Conservation (phyloP, 2,329 filamentous ascomycete genomes). For the Sporothrix brunneoviolacea region DNA sequence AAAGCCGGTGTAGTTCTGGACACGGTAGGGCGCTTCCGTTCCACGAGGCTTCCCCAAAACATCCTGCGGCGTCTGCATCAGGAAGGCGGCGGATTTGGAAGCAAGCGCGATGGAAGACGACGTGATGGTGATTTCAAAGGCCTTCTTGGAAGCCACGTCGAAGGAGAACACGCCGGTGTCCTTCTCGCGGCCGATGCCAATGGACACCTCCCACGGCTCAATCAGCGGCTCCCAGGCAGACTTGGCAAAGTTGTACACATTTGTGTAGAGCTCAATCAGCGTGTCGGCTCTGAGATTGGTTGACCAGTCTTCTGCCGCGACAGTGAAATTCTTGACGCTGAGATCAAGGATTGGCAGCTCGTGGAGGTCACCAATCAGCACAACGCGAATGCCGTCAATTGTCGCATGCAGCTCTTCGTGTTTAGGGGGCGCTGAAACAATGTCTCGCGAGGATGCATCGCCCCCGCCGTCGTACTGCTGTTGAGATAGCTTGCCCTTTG, state of each 20-base stretch:
- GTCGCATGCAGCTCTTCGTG: constrained; percentile 78
- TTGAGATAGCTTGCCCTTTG: neutral
- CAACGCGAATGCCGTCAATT: constrained; percentile 81
- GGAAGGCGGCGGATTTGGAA: constrained; percentile 87
- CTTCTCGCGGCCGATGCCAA: constrained; percentile 75
- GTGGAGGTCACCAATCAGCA: constrained; percentile 91
- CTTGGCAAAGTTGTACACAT: constrained; percentile 98
- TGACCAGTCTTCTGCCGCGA: constrained; percentile 87
- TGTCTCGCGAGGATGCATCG: constrained; percentile 24
- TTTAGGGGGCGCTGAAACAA: constrained; percentile 26
- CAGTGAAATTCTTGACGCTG: constrained; percentile 82
- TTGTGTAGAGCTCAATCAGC: constrained; percentile 87
- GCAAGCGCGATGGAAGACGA: constrained; percentile 88
- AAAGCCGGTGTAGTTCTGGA: constrained; percentile 94
- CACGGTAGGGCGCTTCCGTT: constrained; percentile 84
- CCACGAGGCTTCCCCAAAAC: constrained; percentile 89
- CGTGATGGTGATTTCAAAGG: constrained; percentile 85
- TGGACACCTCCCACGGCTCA: constrained; percentile 92
- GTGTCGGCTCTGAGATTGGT: constrained; percentile 79
- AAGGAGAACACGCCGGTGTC: constrained; percentile 71
- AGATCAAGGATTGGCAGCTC: constrained; percentile 92
- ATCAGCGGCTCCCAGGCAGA: constrained; percentile 96
- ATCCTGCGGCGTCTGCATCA: constrained; percentile 73
- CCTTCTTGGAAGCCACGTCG: constrained; percentile 82
- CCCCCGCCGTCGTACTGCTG: neutral